Evolutionary conservation across 1,284 basidiomycete species (phyloP).

Genomic region (Omphalotus olearius): DNA sequence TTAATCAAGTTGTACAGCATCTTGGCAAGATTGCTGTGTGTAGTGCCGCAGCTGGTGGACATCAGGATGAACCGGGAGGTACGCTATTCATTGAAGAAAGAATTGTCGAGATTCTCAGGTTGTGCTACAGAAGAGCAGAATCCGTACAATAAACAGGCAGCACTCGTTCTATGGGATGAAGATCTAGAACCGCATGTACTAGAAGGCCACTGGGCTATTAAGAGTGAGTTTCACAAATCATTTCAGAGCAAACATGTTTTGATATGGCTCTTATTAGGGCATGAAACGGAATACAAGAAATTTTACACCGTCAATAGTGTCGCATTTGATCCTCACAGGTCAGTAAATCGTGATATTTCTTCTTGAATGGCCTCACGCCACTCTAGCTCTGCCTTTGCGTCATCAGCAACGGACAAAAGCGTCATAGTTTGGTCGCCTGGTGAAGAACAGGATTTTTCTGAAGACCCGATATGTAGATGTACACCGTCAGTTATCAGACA

Average conservation of each 20-base stretch:
- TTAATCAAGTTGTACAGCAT: conserved; percentile 38
- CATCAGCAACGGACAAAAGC: neutral
- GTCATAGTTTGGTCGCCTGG: neutral
- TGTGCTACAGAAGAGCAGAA: conserved; percentile 22
- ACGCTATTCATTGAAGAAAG: conserved; percentile 4
- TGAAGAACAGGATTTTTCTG: conserved; percentile 2
- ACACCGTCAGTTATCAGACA: conserved; percentile 13
- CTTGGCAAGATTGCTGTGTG: conserved; percentile 30
- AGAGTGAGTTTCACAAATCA: no score
- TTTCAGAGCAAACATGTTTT: neutral
- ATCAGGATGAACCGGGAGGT: conserved; percentile 27
- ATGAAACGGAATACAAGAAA: conserved; percentile 19
- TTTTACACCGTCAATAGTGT: conserved; percentile 39
- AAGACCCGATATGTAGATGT: conserved; percentile 12
- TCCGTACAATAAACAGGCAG: conserved; percentile 36
- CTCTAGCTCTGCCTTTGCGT: neutral
- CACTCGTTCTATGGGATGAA: conserved; percentile 31
- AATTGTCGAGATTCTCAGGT: conserved; percentile 4
- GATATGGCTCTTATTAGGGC: conserved; percentile 1
- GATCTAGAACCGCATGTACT: conserved; percentile 18
- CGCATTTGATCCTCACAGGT: conserved; percentile 28
- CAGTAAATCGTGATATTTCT: neutral
- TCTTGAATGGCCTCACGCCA: neutral
- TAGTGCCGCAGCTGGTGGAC: conserved; percentile 32
- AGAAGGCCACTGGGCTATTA: conserved; percentile 1